A percentile compares a stretch with the other conserved stretches of the same genome.
phyloP scores from a whole-genome alignment of 2,329 filamentous ascomycete genomes.

The Plenodomus tracheiphilus region DNA sequence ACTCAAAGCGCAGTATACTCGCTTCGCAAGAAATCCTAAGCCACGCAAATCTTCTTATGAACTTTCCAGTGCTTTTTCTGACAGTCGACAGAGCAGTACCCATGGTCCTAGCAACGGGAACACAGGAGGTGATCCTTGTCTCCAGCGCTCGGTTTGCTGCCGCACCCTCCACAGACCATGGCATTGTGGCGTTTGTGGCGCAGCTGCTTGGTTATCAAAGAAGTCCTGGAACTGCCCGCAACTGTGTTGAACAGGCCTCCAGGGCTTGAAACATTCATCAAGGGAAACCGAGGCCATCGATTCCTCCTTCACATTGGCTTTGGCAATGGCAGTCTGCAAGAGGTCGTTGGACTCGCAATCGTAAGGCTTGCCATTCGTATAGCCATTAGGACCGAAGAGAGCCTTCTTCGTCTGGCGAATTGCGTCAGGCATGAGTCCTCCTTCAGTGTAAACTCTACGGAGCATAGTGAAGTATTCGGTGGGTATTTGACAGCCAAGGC shows the following conservation, averaged over 20 bases:
- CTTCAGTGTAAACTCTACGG: constrained; percentile 21
- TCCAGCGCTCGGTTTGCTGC: background rate
- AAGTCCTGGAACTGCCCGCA: constrained; percentile 13
- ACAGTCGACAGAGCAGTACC: constrained; percentile 35
- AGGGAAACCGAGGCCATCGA: background rate
- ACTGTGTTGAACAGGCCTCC: constrained; percentile 17
- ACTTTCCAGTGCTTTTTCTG: constrained; percentile 38
- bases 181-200: constrained; percentile 16
- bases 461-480: constrained; percentile 14
- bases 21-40: background rate
- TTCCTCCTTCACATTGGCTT: background rate
- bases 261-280: constrained; percentile 18
- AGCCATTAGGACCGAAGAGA: constrained; percentile 20
- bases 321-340: constrained; percentile 10
- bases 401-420: constrained; percentile 23
- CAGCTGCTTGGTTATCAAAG: constrained; percentile 22
- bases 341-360: constrained; percentile 22
- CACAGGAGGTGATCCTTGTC: constrained; percentile 23
- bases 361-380: constrained; percentile 19
- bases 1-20: background rate
- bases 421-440: constrained; percentile 15
- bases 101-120: constrained; percentile 26
- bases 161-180: constrained; percentile 17
- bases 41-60: constrained; percentile 35
- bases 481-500: constrained; percentile 18